phyloP scores from a whole-genome alignment of 2,329 filamentous ascomycete species.

The Endoconidiophora polonica region DNA sequence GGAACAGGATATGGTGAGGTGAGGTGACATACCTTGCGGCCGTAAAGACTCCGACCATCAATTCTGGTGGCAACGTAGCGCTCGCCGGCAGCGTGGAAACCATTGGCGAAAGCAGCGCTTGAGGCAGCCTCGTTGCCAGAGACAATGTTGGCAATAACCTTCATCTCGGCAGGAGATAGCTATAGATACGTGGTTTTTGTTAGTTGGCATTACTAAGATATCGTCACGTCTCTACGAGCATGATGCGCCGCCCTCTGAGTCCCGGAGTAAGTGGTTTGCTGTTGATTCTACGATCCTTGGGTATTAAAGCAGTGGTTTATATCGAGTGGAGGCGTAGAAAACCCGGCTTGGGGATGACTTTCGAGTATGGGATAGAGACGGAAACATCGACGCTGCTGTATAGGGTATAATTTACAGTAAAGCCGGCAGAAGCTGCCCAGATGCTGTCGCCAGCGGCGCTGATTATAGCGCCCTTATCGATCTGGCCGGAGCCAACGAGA shows the following conservation, averaged over 20 bases:
- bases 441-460: conserved; percentile 62
- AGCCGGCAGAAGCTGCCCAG: conserved; percentile 56
- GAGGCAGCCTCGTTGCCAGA: conserved; percentile 27
- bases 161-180: conserved; percentile 35
- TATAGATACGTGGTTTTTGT: background rate
- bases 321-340: too few species aligned
- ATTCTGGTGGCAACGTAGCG: conserved; percentile 64
- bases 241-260: too few species aligned
- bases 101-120: conserved; percentile 52
- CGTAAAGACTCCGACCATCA: conserved; percentile 67
- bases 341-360: background rate
- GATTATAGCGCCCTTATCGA: conserved; percentile 76
- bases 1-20: background rate
- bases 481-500: conserved; percentile 60
- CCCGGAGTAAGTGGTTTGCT: too few species aligned
- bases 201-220: background rate
- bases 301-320: too few species aligned
- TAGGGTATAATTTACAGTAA: conserved; percentile 44
- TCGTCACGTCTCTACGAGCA: background rate
- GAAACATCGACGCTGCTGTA: background rate
- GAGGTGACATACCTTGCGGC: conserved; percentile 53
- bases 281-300: too few species aligned
- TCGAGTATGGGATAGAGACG: background rate
- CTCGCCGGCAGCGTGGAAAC: conserved; percentile 58
- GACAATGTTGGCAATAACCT: conserved; percentile 38